Evolutionary conservation across 805 yeast genomes (phyloP), one percentile per base, ranked within the genome.

Genomic region (Wickerhamiella brachini): DNA sequence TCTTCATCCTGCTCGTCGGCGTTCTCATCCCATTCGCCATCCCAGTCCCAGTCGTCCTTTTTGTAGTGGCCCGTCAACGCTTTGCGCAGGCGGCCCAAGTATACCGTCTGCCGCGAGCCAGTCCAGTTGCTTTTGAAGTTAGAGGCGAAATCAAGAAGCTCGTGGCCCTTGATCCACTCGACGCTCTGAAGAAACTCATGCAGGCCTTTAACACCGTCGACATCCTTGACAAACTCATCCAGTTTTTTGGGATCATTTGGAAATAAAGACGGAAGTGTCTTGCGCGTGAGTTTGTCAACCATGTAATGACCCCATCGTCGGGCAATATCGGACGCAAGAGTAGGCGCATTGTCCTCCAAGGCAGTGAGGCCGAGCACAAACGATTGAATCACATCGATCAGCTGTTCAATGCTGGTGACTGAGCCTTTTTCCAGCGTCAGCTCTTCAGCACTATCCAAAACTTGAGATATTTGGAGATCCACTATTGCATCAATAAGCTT

Each of bases 21-120:
- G 22, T 57, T 50, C 59, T 60, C 56, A 26, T 56, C 63, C 62
- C 61, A 58, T 13, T 54, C 58, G 1, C 42, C 51, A 9, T 44
- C 49, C 20, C 43, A 47, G 3, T 43, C 49, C 23, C 29, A 39
- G 22, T 43, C 51, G 20, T 50, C 50, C 5, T 45, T 47, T 15
- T 29, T 41, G 8, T 42, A 18, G 34, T 24, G 48, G 4, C 29
- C 38, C 5, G 48, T 38, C 7, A 51, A n/a, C 7, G 48, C 18
- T 3, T 20, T 22, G 8, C 61, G 50, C 22, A 58, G 48, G 13
- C 45, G 43, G 23, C 26, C 53, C 13, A 55, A 49, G 31, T 47
- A 55, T 12, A 15, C 31, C 3, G 52, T 52, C 8, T 51, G 52
- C 4, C 56, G 51, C 7, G 47, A 31, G 2, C 42, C 23, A 7